Evolutionary conservation across 2,329 filamentous ascomycete genomes (phyloP).

Genomic region (Aspergillus luchuensis): DNA sequence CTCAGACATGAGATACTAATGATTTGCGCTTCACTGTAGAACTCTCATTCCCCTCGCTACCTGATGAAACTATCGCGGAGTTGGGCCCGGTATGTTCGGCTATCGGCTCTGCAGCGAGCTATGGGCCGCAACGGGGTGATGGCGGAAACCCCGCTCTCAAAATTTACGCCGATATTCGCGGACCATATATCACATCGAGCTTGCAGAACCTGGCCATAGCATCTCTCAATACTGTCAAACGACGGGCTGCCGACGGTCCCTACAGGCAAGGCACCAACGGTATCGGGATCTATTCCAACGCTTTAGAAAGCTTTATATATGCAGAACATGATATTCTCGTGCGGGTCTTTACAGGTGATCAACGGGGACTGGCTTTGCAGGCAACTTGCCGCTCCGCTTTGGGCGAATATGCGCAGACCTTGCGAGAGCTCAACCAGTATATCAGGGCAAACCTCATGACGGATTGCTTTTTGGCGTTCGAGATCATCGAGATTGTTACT

Average conservation of each 20-base stretch:
- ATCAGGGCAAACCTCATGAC: constrained; percentile 83
- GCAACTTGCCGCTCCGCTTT: constrained; percentile 77
- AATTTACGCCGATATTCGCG: constrained; percentile 82
- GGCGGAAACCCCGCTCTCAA: constrained; percentile 72
- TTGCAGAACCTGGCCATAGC: constrained; percentile 85
- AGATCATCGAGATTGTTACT: constrained; percentile 88
- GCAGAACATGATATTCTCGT: constrained; percentile 91
- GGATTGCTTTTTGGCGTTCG: constrained; percentile 93
- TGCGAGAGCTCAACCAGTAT: constrained; percentile 86
- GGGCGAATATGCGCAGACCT: constrained; percentile 78
- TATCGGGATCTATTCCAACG: constrained; percentile 83
- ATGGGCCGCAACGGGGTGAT: constrained; percentile 51
- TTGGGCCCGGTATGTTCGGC: constrained; percentile 78
- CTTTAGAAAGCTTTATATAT: constrained; percentile 81
- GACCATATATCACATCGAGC: constrained; percentile 79
- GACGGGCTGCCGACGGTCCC: constrained; percentile 72
- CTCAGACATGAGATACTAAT: constrained; percentile 35
- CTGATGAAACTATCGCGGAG: constrained; percentile 73
- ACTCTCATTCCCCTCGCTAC: constrained; percentile 75
- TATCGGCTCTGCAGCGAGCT: constrained; percentile 64
- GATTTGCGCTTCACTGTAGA: constrained; percentile 39
- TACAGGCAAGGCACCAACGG: constrained; percentile 89
- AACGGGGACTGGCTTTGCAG: constrained; percentile 79
- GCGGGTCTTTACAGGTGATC: constrained; percentile 79
- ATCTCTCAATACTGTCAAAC: constrained; percentile 78